Conservation (phyloP, 2,329 filamentous ascomycete species). For the Talaromyces albobiverticillius region DNA sequence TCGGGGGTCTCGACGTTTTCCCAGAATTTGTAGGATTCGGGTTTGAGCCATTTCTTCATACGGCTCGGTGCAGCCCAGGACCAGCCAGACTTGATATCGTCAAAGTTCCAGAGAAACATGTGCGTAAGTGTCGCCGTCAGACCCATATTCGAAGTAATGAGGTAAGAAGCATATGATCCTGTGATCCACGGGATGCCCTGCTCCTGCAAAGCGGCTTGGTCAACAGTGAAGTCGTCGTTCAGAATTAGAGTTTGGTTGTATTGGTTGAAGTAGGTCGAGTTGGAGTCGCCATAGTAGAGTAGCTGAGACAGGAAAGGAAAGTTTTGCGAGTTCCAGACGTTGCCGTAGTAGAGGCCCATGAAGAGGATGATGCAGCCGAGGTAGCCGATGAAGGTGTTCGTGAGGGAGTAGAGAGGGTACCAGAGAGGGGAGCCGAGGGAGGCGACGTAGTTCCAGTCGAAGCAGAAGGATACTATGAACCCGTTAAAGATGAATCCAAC, state of each 20-base stretch:
- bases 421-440: slow-evolving; percentile 33
- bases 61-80: slow-evolving; percentile 16
- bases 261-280: slow-evolving; percentile 30
- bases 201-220: slow-evolving; percentile 30
- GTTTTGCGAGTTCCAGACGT: slow-evolving; percentile 35
- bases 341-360: slow-evolving; percentile 42
- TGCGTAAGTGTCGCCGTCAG: slow-evolving; percentile 49
- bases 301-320: slow-evolving; percentile 45
- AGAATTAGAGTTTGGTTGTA: slow-evolving; percentile 48
- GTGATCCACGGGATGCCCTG: slow-evolving; percentile 45
- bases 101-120: slow-evolving; percentile 40
- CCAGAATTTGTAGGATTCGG: slow-evolving; percentile 13
- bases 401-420: slow-evolving; percentile 37
- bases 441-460: slow-evolving; percentile 48
- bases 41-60: slow-evolving; percentile 14
- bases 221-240: slow-evolving; percentile 37
- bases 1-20: slow-evolving; percentile 12
- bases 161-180: slow-evolving; percentile 36
- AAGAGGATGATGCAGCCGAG: slow-evolving; percentile 36
- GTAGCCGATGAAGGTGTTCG: slow-evolving; percentile 41
- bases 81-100: slow-evolving; percentile 39
- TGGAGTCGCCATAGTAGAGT: slow-evolving; percentile 27
- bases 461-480: slow-evolving; percentile 33
- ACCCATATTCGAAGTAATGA: slow-evolving; percentile 46
- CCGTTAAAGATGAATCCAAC: no score